Evolutionary conservation across 1,284 basidiomycete species (phyloP), one percentile per base, ranked within the genome.

Genomic region (Trichosporon inkin): DNA sequence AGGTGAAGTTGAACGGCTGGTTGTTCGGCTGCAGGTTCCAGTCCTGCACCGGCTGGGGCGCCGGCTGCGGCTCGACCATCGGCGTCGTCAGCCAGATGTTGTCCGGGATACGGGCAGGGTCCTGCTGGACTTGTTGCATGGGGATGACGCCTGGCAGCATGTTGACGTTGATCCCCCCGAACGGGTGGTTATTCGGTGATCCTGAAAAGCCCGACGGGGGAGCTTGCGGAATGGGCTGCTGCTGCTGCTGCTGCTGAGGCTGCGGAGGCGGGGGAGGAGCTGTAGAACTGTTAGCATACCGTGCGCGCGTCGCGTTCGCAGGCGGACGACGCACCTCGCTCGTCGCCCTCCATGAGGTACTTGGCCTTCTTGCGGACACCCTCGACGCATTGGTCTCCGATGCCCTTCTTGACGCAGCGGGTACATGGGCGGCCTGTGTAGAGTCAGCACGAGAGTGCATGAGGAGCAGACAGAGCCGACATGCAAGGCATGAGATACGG

Each of bases 351-450:
- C 64, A 93, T 81, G 16, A 96, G 84, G 77, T 98, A 99, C 76
- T 99, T 99, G 22, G 95, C 95, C 80, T 97, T 97, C 81, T 99
- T 99, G 67, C 95, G 85, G 66, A 91, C 88, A 0, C 95, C 95
- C 73, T 99, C 95, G 38, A 88, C 88, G 74, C 95, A 99, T 62
- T 86, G 88, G 61, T 86, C 85, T 6, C 87, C 88, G 69, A 95
- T 87, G 16, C 92, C 92, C 66, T 95, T 93, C 79, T 95, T 97
- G 56, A 92, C 83, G 74, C 95, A 99, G 52, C 95, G 86, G 68
- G 90, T 88, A 80, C 95, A 99, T 24, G 95, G 95, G 58, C 95
- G 88, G 60, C 90, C 92, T 96, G 73, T 19, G 52, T 58, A 63
- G 65, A 41, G 55, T 60, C 22, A 60, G 13, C 19, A 19, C 16